Conservation (phyloP, 352 stramenopile species). For the Phytopythium chamaehyphon region DNA sequence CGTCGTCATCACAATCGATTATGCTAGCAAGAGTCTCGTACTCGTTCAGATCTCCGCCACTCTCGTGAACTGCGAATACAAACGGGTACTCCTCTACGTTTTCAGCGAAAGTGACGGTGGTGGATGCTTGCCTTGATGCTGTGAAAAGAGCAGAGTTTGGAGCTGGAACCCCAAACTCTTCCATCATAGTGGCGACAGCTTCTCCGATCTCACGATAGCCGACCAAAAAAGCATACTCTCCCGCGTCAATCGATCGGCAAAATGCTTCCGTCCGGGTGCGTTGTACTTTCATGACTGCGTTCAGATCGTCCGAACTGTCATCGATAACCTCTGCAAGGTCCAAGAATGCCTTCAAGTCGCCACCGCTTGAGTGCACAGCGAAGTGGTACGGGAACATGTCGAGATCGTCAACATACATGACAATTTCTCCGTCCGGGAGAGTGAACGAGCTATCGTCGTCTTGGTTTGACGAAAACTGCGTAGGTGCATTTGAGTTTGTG, state of each 20-base stretch:
- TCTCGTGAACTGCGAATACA: conserved; percentile 6
- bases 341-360: conserved; percentile 6
- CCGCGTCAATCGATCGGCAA: conserved; percentile 1
- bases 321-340: conserved; percentile 1
- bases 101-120: too few relatives aligned
- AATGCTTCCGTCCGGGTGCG: background rate
- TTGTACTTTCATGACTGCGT: conserved; percentile 6
- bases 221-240: conserved; percentile 18
- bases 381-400: conserved; percentile 14
- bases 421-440: background rate
- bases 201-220: conserved; percentile 11
- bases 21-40: conserved; percentile 2
- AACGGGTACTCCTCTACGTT: conserved; percentile 5
- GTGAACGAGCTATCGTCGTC: too few relatives aligned
- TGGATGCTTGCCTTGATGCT: too few relatives aligned
- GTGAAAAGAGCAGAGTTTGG: too few relatives aligned
- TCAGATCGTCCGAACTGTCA: conserved; percentile 3
- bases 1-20: conserved; percentile 7
- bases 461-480: too few relatives aligned
- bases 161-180: background rate
- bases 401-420: conserved; percentile 15
- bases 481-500: too few relatives aligned
- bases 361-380: conserved; percentile 8
- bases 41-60: background rate
- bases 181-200: conserved; percentile 5